These are phyloP conservation scores for Cucumis hystrix DNA, from an alignment of 306 rosid species.

Conservation along the genomic window DNA sequence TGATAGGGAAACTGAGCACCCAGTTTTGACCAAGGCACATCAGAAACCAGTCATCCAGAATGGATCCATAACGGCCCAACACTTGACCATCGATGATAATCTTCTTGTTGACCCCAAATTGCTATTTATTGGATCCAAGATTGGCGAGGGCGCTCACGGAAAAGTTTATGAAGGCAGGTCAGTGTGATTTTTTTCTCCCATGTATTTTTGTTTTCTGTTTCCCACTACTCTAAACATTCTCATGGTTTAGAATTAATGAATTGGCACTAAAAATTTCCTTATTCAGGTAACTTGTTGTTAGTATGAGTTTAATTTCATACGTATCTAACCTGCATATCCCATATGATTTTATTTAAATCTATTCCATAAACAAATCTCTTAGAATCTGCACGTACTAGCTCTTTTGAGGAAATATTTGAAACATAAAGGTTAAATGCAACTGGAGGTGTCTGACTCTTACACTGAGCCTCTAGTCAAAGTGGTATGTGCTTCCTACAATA, in stretches of 20 bases:
- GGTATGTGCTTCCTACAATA: background rate
- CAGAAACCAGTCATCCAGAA: slow-evolving; percentile 29
- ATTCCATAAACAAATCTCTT: background rate
- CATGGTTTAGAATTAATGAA: background rate
- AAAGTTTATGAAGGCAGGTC: slow-evolving; percentile 97
- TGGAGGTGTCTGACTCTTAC: background rate
- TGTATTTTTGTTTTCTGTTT: background rate
- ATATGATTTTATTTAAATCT: background rate
- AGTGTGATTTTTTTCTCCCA: slow-evolving; percentile 18
- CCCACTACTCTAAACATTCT: background rate
- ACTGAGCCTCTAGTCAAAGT: background rate
- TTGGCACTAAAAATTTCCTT: background rate
- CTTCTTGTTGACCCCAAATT: slow-evolving; percentile 83
- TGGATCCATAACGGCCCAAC: slow-evolving; percentile 34
- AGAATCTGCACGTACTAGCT: background rate
- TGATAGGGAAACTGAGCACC: slow-evolving; percentile 26
- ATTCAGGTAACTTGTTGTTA: background rate
- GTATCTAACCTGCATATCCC: background rate
- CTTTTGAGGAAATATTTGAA: background rate
- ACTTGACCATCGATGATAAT: slow-evolving; percentile 59
- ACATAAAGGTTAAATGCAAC: background rate
- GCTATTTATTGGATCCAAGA: slow-evolving; percentile 68
- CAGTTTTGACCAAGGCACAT: slow-evolving; percentile 19
- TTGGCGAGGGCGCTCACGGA: slow-evolving; percentile 98
- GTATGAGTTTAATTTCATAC: background rate